These are phyloP conservation scores for Sporothrix humicola DNA, from an alignment of 2,329 filamentous ascomycete species.

Conservation along the genomic window DNA sequence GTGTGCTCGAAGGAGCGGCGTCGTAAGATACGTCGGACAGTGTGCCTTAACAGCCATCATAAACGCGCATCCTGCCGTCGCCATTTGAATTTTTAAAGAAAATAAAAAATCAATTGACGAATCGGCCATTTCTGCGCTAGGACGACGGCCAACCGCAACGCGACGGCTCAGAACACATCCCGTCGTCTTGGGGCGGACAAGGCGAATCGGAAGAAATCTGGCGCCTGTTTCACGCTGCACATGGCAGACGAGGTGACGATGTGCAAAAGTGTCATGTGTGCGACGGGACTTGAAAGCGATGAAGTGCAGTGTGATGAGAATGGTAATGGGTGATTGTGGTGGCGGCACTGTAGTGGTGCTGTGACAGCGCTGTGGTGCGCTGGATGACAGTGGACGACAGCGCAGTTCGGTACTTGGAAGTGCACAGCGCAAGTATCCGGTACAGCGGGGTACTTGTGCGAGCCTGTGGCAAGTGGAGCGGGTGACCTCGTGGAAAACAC, in stretches of 20 bases:
- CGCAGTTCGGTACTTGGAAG: conserved; percentile 12
- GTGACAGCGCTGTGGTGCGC: background rate
- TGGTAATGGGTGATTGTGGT: background rate
- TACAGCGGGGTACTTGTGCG: conserved; percentile 33
- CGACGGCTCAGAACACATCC: background rate
- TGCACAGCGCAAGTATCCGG: conserved; percentile 13
- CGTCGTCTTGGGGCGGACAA: background rate
- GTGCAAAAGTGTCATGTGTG: background rate
- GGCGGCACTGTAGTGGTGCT: background rate
- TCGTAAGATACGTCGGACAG: background rate
- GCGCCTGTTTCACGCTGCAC: conserved; percentile 26
- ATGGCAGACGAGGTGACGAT: conserved; percentile 16
- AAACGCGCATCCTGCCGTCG: background rate
- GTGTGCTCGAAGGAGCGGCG: background rate
- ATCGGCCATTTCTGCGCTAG: conserved; percentile 13
- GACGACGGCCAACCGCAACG: background rate
- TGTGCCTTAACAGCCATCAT: background rate
- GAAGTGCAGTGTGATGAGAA: background rate
- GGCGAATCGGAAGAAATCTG: conserved; percentile 23
- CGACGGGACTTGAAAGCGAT: background rate
- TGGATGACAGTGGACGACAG: background rate
- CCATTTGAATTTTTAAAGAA: background rate
- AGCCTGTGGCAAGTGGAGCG: conserved; percentile 30
- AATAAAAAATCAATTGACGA: background rate
- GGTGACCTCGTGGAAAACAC: conserved; percentile 39